Evolutionary conservation across 2,329 filamentous ascomycete species (phyloP).

Genomic region (Stachybotrys echinatus): DNA sequence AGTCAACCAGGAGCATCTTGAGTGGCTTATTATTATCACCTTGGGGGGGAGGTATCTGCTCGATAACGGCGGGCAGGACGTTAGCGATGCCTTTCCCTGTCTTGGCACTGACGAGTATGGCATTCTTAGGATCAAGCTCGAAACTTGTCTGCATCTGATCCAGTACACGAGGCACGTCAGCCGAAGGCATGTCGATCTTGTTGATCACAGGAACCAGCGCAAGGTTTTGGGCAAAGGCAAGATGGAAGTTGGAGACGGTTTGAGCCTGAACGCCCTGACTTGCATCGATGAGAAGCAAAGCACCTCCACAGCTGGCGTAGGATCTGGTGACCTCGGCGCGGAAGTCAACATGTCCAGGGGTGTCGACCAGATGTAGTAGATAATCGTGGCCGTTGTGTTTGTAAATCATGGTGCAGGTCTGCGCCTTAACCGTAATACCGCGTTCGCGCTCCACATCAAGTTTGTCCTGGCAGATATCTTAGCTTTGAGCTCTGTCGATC

Average conservation of each 20-base stretch:
- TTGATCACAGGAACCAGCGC: constrained; percentile 88
- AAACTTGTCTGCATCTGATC: constrained; percentile 83
- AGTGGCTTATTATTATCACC: constrained; percentile 71
- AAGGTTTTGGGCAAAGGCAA: constrained; percentile 88
- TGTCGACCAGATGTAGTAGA: constrained; percentile 91
- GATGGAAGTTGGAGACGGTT: constrained; percentile 97
- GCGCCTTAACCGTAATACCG: constrained; percentile 97
- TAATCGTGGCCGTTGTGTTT: constrained; percentile 82
- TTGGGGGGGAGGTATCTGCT: constrained; percentile 73
- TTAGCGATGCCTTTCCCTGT: constrained; percentile 81
- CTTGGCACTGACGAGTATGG: constrained; percentile 77
- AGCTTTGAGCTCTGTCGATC: not conserved
- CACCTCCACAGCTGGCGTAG: constrained; percentile 93
- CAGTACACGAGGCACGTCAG: constrained; percentile 79
- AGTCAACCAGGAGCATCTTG: constrained; percentile 86
- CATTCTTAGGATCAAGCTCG: constrained; percentile 75
- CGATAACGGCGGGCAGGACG: constrained; percentile 81
- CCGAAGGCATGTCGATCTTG: constrained; percentile 89
- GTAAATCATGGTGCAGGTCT: constrained; percentile 98
- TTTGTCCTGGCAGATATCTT: constrained; percentile 56
- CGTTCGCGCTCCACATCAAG: constrained; percentile 93
- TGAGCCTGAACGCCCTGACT: constrained; percentile 96
- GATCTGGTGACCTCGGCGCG: constrained; percentile 91
- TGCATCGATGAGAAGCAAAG: constrained; percentile 87
- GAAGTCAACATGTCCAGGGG: constrained; percentile 96